Conservation (phyloP, 768 basidiomycete genomes). For the Russula compacta region DNA sequence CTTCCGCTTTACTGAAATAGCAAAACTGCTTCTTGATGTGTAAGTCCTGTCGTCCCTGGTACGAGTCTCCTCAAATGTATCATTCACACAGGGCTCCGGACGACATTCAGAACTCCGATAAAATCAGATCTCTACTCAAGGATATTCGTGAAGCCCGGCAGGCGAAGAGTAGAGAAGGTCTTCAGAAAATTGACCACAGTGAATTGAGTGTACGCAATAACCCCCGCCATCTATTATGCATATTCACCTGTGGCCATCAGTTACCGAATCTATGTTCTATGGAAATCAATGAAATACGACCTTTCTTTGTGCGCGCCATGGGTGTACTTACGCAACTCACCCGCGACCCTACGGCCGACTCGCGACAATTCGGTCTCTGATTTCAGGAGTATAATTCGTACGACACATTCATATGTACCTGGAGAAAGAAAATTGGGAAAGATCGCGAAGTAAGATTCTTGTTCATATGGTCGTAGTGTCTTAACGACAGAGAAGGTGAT, state of each 20-base stretch:
- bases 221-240: neutral
- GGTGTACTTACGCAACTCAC: slow-evolving; percentile 53
- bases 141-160: slow-evolving; percentile 95
- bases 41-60: slow-evolving; percentile 32
- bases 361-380: slow-evolving; percentile 2
- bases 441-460: neutral
- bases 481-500: neutral
- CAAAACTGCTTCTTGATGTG: slow-evolving; percentile 91
- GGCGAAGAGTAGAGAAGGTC: slow-evolving; percentile 83
- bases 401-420: neutral
- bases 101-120: slow-evolving; percentile 79
- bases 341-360: slow-evolving; percentile 19
- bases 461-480: neutral
- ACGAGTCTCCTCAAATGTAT: neutral
- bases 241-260: slow-evolving; percentile 30
- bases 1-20: slow-evolving; percentile 82
- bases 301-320: slow-evolving; percentile 83
- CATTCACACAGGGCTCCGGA: slow-evolving; percentile 69
- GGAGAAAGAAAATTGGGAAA: too few relatives aligned
- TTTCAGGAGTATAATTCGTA: neutral
- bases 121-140: slow-evolving; percentile 76
- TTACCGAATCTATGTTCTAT: slow-evolving; percentile 78
- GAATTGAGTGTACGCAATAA: slow-evolving; percentile 57
- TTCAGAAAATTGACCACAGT: slow-evolving; percentile 70
- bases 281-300: slow-evolving; percentile 92